Evolutionary conservation across 352 stramenopile genomes (phyloP), one percentile per base, ranked within the genome.

Genomic region (Globisporangium parvum): DNA sequence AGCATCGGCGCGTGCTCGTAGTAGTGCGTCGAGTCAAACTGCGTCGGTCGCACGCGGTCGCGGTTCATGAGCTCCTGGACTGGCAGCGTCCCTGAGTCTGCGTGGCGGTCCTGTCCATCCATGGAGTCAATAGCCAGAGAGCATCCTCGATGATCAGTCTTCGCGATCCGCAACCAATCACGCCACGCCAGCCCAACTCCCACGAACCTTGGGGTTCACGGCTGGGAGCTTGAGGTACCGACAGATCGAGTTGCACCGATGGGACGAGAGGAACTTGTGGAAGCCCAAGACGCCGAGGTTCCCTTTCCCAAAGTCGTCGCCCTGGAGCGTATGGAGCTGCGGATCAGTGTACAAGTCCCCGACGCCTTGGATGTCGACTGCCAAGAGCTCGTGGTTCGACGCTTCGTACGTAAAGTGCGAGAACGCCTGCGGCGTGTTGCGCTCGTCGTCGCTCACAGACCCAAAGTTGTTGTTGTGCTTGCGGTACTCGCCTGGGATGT

Each of bases 281-380:
- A 95, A 93, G 39, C 86, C 86, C 12, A 87, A 59, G 15, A 84
- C 79, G 15, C 84, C 86, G 14, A 95, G 63, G 54, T 95, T 95
- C 41, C 86, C 86, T 56, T 94, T 95, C 41, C 86, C 86, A 65
- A 95, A 95, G 58, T 95, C 79, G 55, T 91, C 67, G 14, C 81
- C 80, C 44, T 93, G 91, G 12, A 90, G 71, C n/a, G 84, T 95
- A 69, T 88, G 85, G 55, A 95, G 90, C 65, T 90, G 95, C 24
- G 95, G 95, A 64, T 98, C 95, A n/a, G 95, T 98, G 73, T 97
- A 98, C 26, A 97, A 68, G 73, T 98, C 93, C 10, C 88, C 92
- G 6, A 98, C 91, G 42, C 95, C 95, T 64, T 98, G 95, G 63
- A 98, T 96, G 57, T 98, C 95, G 18, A 97, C 92, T 3, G 96